Evolutionary conservation across 2,329 filamentous ascomycete genomes (phyloP).

Genomic region (Cladosporium sp.): DNA sequence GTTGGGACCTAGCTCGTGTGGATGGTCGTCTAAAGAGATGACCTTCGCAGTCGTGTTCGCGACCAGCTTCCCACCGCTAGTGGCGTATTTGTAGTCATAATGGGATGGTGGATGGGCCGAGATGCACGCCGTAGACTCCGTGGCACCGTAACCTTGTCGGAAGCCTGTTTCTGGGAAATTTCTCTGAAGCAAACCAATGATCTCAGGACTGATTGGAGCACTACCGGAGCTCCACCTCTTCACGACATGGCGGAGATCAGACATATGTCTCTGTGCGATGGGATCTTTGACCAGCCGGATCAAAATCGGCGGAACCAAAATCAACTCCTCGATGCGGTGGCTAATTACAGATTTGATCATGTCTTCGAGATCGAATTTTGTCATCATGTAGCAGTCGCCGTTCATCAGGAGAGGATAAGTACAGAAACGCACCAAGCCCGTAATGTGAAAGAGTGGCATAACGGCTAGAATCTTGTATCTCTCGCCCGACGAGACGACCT

Average conservation of each 20-base stretch:
- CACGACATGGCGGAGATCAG: slow-evolving; percentile 42
- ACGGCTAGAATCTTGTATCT: slow-evolving; percentile 50
- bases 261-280: slow-evolving; percentile 50
- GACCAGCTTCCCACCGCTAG: slow-evolving; percentile 52
- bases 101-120: slow-evolving; percentile 56
- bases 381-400: slow-evolving; percentile 59
- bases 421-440: slow-evolving; percentile 57
- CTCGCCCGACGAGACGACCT: slow-evolving; percentile 43
- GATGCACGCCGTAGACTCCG: slow-evolving; percentile 60
- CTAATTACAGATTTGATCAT: slow-evolving; percentile 50
- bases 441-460: slow-evolving; percentile 59
- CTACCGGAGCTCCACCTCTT: slow-evolving; percentile 57
- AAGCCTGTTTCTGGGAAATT: slow-evolving; percentile 58
- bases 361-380: slow-evolving; percentile 55
- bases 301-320: slow-evolving; percentile 57
- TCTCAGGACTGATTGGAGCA: slow-evolving; percentile 54
- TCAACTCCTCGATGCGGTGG: slow-evolving; percentile 51
- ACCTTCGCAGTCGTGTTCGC: slow-evolving; percentile 58
- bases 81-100: slow-evolving; percentile 55
- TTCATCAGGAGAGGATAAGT: slow-evolving; percentile 60
- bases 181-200: slow-evolving; percentile 51
- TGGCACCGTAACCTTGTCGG: slow-evolving; percentile 67
- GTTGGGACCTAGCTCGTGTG: slow-evolving; percentile 45
- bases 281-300: slow-evolving; percentile 57
- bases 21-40: slow-evolving; percentile 47